These are phyloP conservation scores for Eucalyptus paniculata DNA, from an alignment of 345 rosid species.

Conservation along the genomic window DNA sequence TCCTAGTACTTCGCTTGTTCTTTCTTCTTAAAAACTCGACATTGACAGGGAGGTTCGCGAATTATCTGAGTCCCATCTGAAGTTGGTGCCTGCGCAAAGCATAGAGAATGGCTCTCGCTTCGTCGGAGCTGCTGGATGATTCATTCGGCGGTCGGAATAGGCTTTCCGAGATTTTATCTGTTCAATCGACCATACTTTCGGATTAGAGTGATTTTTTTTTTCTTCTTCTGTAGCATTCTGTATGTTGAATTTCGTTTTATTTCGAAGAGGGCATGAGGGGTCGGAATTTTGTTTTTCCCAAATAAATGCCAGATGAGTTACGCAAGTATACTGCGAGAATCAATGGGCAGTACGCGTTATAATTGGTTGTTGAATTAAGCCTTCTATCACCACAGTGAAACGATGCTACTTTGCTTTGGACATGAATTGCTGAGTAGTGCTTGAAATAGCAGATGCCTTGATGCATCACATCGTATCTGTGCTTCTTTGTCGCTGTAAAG, in stretches of 20 bases:
- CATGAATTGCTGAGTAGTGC: background rate
- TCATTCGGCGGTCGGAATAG: background rate
- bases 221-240: background rate
- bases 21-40: background rate
- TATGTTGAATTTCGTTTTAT: background rate
- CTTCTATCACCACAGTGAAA: background rate
- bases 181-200: background rate
- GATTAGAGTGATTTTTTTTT: background rate
- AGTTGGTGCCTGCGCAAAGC: background rate
- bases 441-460: background rate
- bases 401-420: background rate
- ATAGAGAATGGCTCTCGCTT: background rate
- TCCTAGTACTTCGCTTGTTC: background rate
- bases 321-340: background rate
- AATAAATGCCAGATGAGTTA: background rate
- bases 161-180: background rate
- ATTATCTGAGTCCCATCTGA: slow-evolving; percentile 79
- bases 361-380: background rate
- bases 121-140: background rate
- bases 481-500: background rate
- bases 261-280: background rate
- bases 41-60: slow-evolving; percentile 59
- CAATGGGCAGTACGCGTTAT: background rate
- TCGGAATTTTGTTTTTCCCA: background rate
- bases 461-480: background rate